These are phyloP conservation scores for Borovskyia barvae DNA, from an alignment of 208 protist genomes.

Conservation along the genomic window DNA sequence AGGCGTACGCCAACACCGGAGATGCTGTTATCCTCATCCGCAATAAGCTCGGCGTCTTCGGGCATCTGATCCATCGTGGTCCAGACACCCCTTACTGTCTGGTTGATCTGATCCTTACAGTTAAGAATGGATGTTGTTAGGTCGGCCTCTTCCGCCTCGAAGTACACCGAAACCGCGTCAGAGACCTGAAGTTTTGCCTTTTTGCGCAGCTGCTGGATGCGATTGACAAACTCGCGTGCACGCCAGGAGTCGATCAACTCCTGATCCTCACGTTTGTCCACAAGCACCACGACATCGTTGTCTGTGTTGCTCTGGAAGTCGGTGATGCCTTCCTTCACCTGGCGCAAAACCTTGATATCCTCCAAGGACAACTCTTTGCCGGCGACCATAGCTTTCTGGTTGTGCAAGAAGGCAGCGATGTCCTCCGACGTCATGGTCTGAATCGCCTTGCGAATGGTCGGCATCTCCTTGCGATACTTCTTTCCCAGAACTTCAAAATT, in stretches of 20 bases:
- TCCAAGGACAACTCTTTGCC: slow-evolving; percentile 73
- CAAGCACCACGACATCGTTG: slow-evolving; percentile 87
- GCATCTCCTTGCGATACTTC: slow-evolving; percentile 80
- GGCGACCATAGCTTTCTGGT: slow-evolving; percentile 39
- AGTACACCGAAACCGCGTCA: slow-evolving; percentile 79
- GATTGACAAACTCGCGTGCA: slow-evolving; percentile 93
- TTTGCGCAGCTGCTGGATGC: slow-evolving; percentile 97
- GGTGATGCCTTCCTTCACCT: slow-evolving; percentile 78
- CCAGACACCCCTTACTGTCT: slow-evolving; percentile 72
- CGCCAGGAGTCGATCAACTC: slow-evolving; percentile 86
- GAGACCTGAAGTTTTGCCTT: slow-evolving; percentile 83
- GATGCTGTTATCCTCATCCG: slow-evolving; percentile 87
- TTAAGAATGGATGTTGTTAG: slow-evolving; percentile 70
- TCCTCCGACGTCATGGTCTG: slow-evolving; percentile 60
- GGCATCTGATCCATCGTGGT: slow-evolving; percentile 67
- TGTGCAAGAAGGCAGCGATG: slow-evolving; percentile 53
- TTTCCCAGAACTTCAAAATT: slow-evolving; percentile 90
- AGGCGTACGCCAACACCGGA: slow-evolving; percentile 68
- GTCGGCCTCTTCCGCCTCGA: slow-evolving; percentile 68
- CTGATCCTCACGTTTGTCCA: slow-evolving; percentile 86
- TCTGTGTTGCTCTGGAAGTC: slow-evolving; percentile 89
- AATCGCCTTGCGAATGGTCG: slow-evolving; percentile 80
- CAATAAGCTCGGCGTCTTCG: slow-evolving; percentile 47
- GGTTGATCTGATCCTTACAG: slow-evolving; percentile 65
- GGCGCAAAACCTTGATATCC: slow-evolving; percentile 88